A percentile compares a stretch with the other conserved stretches of the same genome.
phyloP scores from a whole-genome alignment of 148 eudicot genomes.

The Gaultheria prostrata region DNA sequence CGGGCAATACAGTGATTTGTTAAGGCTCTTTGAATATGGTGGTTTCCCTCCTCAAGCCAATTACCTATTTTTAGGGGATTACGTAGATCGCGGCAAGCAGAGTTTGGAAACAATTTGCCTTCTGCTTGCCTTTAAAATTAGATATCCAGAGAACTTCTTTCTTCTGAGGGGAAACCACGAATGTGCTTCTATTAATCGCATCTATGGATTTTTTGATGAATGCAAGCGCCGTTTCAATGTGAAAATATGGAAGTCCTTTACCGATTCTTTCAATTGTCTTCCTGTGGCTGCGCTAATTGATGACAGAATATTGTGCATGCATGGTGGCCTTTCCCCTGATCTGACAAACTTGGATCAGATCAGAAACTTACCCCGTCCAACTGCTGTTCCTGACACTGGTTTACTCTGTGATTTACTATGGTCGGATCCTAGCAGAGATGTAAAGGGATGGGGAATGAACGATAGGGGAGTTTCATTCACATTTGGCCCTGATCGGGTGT shows the following conservation, averaged over 20 bases:
- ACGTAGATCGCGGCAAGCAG: constrained; percentile 13
- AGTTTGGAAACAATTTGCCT: constrained; percentile 16
- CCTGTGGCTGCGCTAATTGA: constrained; percentile 9
- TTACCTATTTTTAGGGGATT: constrained; percentile 13
- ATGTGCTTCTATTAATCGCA: constrained; percentile 15
- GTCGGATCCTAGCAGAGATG: constrained; percentile 15
- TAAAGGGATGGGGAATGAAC: constrained; percentile 11
- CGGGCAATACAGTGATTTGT: constrained; percentile 12
- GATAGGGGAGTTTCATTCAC: constrained; percentile 16
- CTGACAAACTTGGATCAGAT: constrained; percentile 15
- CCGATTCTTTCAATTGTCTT: constrained; percentile 11
- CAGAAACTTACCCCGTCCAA: constrained; percentile 10
- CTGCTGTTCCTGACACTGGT: constrained; percentile 9
- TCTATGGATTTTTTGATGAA: constrained; percentile 13
- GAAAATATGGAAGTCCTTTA: constrained; percentile 15
- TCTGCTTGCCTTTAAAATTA: constrained; percentile 9
- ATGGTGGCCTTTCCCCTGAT: constrained; percentile 15
- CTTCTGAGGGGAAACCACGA: constrained; percentile 13
- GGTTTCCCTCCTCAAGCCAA: constrained; percentile 14
- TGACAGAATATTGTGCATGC: constrained; percentile 12
- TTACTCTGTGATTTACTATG: constrained; percentile 11
- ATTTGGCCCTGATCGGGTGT: constrained; percentile 10
- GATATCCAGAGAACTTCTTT: constrained; percentile 12
- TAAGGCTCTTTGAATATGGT: constrained; percentile 13
- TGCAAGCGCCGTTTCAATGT: constrained; percentile 15